These are phyloP conservation scores for Curvularia eragrostidis DNA, from an alignment of 2,329 filamentous ascomycete genomes.

Conservation along the genomic window DNA sequence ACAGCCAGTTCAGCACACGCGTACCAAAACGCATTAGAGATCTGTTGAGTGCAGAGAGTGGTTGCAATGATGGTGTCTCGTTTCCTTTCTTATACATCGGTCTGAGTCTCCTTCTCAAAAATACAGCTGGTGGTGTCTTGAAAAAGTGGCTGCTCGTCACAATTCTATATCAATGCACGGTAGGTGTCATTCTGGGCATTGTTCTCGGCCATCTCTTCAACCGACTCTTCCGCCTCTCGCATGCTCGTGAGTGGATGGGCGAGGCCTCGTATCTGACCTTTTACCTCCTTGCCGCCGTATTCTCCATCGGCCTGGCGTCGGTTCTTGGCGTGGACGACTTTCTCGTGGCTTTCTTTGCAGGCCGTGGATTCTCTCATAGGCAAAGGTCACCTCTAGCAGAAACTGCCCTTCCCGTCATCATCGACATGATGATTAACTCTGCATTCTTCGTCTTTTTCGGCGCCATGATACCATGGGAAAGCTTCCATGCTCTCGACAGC, in stretches of 20 bases:
- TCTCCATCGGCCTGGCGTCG: constrained; percentile 60
- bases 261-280: constrained; percentile 60
- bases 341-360: constrained; percentile 63
- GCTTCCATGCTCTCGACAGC: constrained; percentile 47
- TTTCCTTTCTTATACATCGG: constrained; percentile 65
- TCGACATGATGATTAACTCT: constrained; percentile 64
- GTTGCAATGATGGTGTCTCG: constrained; percentile 63
- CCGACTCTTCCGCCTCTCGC: constrained; percentile 56
- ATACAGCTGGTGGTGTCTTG: constrained; percentile 49
- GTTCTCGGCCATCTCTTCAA: constrained; percentile 58
- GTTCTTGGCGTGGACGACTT: constrained; percentile 63
- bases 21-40: constrained; percentile 60
- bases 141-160: constrained; percentile 63
- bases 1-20: constrained; percentile 60
- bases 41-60: constrained; percentile 61
- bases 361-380: constrained; percentile 61
- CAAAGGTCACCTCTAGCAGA: constrained; percentile 59
- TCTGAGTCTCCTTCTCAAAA: constrained; percentile 53
- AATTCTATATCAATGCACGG: constrained; percentile 61
- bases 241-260: constrained; percentile 56
- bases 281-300: constrained; percentile 62
- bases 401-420: constrained; percentile 57
- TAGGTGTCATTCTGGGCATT: constrained; percentile 58
- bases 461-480: constrained; percentile 60
- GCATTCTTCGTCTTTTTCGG: constrained; percentile 65